phyloP scores from a whole-genome alignment of 495 filamentous ascomycete species.

The Sphaerosporella brunnea region DNA sequence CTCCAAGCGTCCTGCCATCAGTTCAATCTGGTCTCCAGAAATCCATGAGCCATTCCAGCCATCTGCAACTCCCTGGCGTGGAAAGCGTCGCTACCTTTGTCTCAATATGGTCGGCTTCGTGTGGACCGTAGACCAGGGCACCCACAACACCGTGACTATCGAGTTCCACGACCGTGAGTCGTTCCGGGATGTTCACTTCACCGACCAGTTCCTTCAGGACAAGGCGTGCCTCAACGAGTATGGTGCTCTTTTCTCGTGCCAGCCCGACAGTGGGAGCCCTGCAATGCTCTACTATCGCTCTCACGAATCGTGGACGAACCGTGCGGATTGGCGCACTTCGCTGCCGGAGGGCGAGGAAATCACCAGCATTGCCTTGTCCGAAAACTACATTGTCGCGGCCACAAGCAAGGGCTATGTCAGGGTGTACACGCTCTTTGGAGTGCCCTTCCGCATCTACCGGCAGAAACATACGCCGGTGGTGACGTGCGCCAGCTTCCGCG shows the following conservation, averaged over 20 bases:
- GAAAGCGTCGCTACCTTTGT: slow-evolving; percentile 81
- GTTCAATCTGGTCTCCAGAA: slow-evolving; percentile 40
- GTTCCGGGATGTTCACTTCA: slow-evolving; percentile 91
- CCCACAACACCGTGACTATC: slow-evolving; percentile 85
- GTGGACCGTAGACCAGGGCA: slow-evolving; percentile 93
- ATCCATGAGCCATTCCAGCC: slow-evolving; percentile 76
- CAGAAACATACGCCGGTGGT: slow-evolving; percentile 81
- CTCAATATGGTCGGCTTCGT: slow-evolving; percentile 84
- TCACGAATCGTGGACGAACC: slow-evolving; percentile 86
- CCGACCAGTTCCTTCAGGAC: slow-evolving; percentile 85
- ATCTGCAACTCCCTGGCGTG: slow-evolving; percentile 86
- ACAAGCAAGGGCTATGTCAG: slow-evolving; percentile 75
- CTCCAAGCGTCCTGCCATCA: slow-evolving; percentile 28
- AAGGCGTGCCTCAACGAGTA: slow-evolving; percentile 78
- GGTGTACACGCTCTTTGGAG: slow-evolving; percentile 81
- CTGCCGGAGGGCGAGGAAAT: slow-evolving; percentile 68
- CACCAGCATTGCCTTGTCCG: slow-evolving; percentile 73
- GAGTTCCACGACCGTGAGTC: slow-evolving; percentile 92
- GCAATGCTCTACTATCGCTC: slow-evolving; percentile 90
- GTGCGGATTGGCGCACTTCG: slow-evolving; percentile 76
- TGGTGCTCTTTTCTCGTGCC: slow-evolving; percentile 73
- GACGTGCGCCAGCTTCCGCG: slow-evolving; percentile 76
- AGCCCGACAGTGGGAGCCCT: slow-evolving; percentile 44
- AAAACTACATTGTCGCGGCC: slow-evolving; percentile 73
- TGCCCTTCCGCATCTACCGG: slow-evolving; percentile 70